phyloP scores from a whole-genome alignment of 2,329 filamentous ascomycete genomes.

The Epichloe aotearoae region DNA sequence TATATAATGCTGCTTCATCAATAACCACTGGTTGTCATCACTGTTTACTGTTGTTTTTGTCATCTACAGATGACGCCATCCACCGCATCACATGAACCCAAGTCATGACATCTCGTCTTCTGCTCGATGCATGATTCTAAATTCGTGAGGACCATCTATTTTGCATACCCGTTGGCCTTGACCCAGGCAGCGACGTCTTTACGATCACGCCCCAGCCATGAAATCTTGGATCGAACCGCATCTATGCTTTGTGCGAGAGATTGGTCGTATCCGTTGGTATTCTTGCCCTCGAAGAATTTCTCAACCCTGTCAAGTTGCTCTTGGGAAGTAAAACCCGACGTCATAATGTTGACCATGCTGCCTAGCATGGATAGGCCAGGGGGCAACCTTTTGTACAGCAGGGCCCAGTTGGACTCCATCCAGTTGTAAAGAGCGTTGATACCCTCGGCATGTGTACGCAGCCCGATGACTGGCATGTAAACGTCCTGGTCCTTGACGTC shows the following conservation, averaged over 20 bases:
- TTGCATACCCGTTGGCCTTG: slow-evolving; percentile 12
- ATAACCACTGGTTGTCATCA: too few species aligned
- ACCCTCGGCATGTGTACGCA: slow-evolving; percentile 65
- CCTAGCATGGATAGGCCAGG: slow-evolving; percentile 80
- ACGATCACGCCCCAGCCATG: slow-evolving; percentile 13
- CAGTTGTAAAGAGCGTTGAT: slow-evolving; percentile 70
- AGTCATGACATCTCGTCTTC: neutral
- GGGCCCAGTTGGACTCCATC: slow-evolving; percentile 83
- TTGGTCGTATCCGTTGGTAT: slow-evolving; percentile 75
- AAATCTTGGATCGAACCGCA: slow-evolving; percentile 62
- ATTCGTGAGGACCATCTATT: neutral
- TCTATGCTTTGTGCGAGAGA: slow-evolving; percentile 84
- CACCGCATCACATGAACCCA: too few species aligned
- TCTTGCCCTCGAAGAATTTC: slow-evolving; percentile 68
- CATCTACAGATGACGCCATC: neutral
- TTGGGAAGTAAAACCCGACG: slow-evolving; percentile 63
- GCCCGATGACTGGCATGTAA: slow-evolving; percentile 71
- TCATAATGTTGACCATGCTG: slow-evolving; percentile 70
- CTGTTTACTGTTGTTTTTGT: neutral
- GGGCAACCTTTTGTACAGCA: slow-evolving; percentile 65
- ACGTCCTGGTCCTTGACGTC: slow-evolving; percentile 92
- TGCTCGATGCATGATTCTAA: neutral
- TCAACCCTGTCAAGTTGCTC: slow-evolving; percentile 66
- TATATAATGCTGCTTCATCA: too few species aligned
- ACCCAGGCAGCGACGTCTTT: slow-evolving; percentile 14